Conservation (phyloP, 2,329 filamentous ascomycete genomes). For the Monosporascus ibericus region DNA sequence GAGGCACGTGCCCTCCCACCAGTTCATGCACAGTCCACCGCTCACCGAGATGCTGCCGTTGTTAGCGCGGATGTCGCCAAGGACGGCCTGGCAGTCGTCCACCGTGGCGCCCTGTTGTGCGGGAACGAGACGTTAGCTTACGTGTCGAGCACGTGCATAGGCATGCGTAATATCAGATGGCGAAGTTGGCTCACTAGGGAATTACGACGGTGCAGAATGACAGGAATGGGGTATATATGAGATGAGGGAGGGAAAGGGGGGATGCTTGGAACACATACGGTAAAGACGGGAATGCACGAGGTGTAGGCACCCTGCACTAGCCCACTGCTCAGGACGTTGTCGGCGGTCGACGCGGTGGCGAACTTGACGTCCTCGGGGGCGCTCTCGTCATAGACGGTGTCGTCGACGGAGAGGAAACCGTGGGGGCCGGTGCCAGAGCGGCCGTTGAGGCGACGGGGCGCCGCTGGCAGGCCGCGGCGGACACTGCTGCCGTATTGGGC, state of each 20-base stretch:
- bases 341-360: neutral
- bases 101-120: conserved; percentile 7
- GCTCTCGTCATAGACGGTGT: neutral
- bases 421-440: conserved; percentile 4
- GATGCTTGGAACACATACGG: neutral
- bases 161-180: too few relatives aligned
- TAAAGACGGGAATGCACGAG: neutral
- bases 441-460: neutral
- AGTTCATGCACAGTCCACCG: conserved; percentile 11
- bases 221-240: neutral
- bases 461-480: neutral
- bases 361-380: neutral
- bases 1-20: conserved; percentile 9
- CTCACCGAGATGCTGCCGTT: conserved; percentile 5
- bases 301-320: neutral
- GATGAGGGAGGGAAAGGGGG: neutral
- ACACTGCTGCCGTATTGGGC: neutral
- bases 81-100: conserved; percentile 8
- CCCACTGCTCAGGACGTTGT: neutral
- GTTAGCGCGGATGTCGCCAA: conserved; percentile 7
- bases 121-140: neutral
- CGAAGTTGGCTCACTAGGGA: too few relatives aligned
- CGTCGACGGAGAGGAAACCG: conserved; percentile 5
- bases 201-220: too few relatives aligned
- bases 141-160: too few relatives aligned